Base-by-base conservation (phyloP, 345 rosid species). In the Brassica nigra region DNA sequence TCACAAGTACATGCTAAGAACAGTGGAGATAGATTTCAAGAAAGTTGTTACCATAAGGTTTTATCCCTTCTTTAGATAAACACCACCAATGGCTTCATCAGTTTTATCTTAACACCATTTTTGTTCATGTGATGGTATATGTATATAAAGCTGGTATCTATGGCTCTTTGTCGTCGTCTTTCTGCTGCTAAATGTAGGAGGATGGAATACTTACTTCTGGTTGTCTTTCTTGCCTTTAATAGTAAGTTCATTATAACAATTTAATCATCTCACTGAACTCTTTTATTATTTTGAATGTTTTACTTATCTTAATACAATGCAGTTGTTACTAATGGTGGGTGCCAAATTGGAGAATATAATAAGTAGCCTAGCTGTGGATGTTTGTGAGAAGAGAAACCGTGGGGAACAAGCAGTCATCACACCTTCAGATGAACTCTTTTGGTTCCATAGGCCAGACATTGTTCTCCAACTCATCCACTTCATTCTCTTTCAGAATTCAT, bases 201-300 rank as follows among this genome's bases (percentile, higher is more conserved):
- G 99, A 47, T 92, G 97, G 99, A 90, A 92, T 76, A 80, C 91
- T 0, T 92, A 85, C 71, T 95, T 95, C 71, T 95, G 97, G 97
- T 62, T 95, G 14, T 88, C 97, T 36, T 91, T 95, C 86, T 83
- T 95, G 63, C 99, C 97, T 4, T 44, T 95, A 39, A 68, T 78
- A 47, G 97, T 95, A 85, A 95, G 97, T 87, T 62, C 12, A 18
- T 71, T 52, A 2, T 49, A n/a, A 52, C 7, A 5, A 27, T 3
- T 3, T 8, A 4, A 2, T 11, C 57, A 66, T 2, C 9, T 42
- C 15, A 16, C 49, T 23, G 3, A 44, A 8, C 49, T 30, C 52
- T 33, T 42, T 6, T 33, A 54, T 71, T 8, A 52, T 29, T 58
- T 23, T 61, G 66, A 52, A 63, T 79, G 30, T 14, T 39, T 9